A percentile compares a stretch with the other conserved stretches of the same genome.
Evolutionary conservation across 1,284 basidiomycete genomes (phyloP).

Genomic region (Ceratobasidium sp.): DNA sequence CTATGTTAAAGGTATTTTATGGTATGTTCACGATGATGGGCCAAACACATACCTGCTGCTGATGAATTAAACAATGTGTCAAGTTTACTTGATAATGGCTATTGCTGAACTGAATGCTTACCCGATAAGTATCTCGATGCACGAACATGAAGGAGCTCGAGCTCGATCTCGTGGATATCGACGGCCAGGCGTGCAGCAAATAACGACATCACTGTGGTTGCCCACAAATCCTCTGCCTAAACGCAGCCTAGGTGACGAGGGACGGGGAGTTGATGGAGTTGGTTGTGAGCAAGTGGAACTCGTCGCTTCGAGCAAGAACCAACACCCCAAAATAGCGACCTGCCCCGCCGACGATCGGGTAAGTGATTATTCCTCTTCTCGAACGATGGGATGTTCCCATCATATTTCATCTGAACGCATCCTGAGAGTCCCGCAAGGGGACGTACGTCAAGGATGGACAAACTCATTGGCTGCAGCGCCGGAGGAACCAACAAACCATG

Average conservation of each 20-base stretch:
- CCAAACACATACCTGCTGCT: constrained; percentile 9
- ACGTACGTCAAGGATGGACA: not conserved
- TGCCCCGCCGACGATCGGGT: not conserved
- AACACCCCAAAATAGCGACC: not conserved
- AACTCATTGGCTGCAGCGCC: not conserved
- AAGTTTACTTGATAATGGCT: not conserved
- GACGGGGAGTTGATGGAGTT: not conserved
- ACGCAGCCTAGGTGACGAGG: not conserved
- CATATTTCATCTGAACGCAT: constrained; percentile 18
- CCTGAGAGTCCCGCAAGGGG: not conserved
- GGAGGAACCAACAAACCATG: not conserved
- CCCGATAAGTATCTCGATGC: constrained; percentile 33
- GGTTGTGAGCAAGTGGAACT: not conserved
- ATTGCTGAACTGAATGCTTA: not conserved
- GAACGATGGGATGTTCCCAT: constrained; percentile 1
- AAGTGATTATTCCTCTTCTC: not conserved
- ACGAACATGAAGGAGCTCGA: constrained; percentile 21
- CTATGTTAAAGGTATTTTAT: not conserved
- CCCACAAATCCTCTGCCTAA: not conserved
- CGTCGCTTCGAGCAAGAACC: not conserved
- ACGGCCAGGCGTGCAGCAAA: constrained; percentile 1
- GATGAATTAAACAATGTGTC: not conserved
- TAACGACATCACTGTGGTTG: not conserved
- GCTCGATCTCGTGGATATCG: constrained; percentile 15
- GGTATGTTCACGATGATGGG: not conserved